Evolutionary conservation across 2,329 filamentous ascomycete species (phyloP), one percentile per base, ranked within the genome.

Genomic region (Xylariaceae sp.): DNA sequence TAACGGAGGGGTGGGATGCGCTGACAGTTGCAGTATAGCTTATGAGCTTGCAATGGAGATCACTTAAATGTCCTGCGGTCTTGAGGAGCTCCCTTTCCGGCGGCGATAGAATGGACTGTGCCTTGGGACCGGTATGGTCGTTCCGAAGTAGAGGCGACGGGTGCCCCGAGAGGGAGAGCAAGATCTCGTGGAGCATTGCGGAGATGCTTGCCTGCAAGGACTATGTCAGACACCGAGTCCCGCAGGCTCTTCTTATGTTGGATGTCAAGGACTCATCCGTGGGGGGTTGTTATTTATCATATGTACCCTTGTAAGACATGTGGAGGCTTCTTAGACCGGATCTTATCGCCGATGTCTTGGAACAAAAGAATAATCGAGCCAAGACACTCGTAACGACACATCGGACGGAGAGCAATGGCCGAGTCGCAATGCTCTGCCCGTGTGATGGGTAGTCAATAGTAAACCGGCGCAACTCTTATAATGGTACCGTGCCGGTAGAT

Each of bases 161-260:
- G 77, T 98, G 91, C 65, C 95, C 93, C 68, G 93, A 96, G 75
- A 98, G 87, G 74, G 93, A 93, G 75, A 99, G 88, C 75, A 98
- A 87, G 78, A 99, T 91, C 81, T 99, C 95, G 84, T 98, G 95
- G 74, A 99, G 90, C 95, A 99, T 99, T 65, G 65, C 66, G 64
- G 51, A 47, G 60, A 40, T 44, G 55, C 42, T 45, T 59, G 58
- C 23, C 59, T 59, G 61, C 54, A 43, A 63, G 56, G 29, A 21
- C 18, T 18, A 29, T 50, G 60, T 64, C 56, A 64, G 64, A 57
- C 60, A 52, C 37, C 48, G 56, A 46, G 57, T 64, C 60, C 60
- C 62, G 54, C 20, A 45, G 43, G 45, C 41, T 49, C 48, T 37
- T 49, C 48, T 14, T 19, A 19, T 44, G 41, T 43, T 42, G 49